phyloP scores from a whole-genome alignment of 768 basidiomycete species.

The Pulveroboletus sp. region DNA sequence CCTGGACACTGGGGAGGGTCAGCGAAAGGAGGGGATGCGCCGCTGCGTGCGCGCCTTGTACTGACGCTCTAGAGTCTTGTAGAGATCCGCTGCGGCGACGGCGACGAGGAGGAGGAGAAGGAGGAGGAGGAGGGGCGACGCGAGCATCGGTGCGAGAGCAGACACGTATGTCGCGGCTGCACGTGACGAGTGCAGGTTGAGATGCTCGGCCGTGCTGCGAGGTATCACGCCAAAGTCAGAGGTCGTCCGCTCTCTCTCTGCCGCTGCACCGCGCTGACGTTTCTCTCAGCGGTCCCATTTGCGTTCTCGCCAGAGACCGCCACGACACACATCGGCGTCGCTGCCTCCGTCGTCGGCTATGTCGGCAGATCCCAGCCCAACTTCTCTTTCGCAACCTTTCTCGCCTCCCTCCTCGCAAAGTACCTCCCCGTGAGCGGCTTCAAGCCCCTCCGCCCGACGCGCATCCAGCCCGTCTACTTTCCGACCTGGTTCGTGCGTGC shows the following conservation, averaged over 20 bases:
- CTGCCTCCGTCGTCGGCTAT: constrained; percentile 31
- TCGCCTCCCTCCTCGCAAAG: constrained; percentile 34
- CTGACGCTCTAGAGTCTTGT: constrained; percentile 80
- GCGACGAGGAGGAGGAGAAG: constrained; percentile 31
- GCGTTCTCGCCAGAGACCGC: constrained; percentile 44
- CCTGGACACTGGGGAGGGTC: constrained; percentile 48
- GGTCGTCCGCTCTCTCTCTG: too few species aligned
- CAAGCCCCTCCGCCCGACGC: constrained; percentile 40
- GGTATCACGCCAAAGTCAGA: constrained; percentile 39
- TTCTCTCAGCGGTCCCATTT: constrained; percentile 48
- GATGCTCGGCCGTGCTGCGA: neutral
- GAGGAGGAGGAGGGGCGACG: constrained; percentile 24
- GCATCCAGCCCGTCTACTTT: constrained; percentile 53
- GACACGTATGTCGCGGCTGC: constrained; percentile 30
- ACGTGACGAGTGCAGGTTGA: constrained; percentile 23
- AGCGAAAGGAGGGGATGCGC: constrained; percentile 19
- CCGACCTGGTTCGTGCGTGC: constrained; percentile 62
- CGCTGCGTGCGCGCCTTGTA: constrained; percentile 33
- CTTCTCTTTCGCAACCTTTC: constrained; percentile 22
- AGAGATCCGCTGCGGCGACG: constrained; percentile 63
- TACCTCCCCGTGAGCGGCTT: constrained; percentile 38
- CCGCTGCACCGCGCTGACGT: too few species aligned
- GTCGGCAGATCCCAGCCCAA: constrained; percentile 14
- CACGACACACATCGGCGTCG: constrained; percentile 35
- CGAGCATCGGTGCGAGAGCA: constrained; percentile 21